A percentile compares a stretch with the other conserved stretches of the same genome.
Conservation (phyloP, 2,329 filamentous ascomycete species). For the Fusarium begoniae region DNA sequence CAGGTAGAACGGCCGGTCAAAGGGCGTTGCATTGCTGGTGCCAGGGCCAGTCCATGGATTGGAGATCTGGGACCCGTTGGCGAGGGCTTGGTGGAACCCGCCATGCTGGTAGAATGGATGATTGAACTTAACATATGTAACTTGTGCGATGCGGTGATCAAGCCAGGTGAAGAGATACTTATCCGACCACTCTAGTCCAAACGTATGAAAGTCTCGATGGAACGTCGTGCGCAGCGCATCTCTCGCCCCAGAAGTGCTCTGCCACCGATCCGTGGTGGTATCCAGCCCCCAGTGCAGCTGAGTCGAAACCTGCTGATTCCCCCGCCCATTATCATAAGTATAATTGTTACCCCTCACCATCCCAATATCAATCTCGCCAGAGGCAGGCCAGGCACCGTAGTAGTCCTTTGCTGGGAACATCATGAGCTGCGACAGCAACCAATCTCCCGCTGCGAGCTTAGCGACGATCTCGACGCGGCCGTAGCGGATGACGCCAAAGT, state of each 20-base stretch:
- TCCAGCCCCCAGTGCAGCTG: background rate
- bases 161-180: background rate
- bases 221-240: background rate
- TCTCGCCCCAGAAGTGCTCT: background rate
- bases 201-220: slow-evolving; percentile 53
- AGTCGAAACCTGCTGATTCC: background rate
- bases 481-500: background rate
- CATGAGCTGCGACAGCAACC: background rate
- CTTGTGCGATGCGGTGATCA: background rate
- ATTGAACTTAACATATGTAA: background rate
- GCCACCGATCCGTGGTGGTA: background rate
- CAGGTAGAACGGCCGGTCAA: background rate
- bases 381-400: slow-evolving; percentile 60
- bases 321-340: background rate
- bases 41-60: background rate
- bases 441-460: background rate
- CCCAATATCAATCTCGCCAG: slow-evolving; percentile 62
- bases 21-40: accelerated
- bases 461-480: background rate
- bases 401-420: background rate
- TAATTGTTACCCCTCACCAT: slow-evolving; percentile 58
- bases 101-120: background rate
- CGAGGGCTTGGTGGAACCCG: background rate
- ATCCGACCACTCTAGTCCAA: slow-evolving; percentile 53
- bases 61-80: background rate